These are phyloP conservation scores for Suillus paluster DNA, from an alignment of 768 basidiomycete genomes.

Conservation along the genomic window DNA sequence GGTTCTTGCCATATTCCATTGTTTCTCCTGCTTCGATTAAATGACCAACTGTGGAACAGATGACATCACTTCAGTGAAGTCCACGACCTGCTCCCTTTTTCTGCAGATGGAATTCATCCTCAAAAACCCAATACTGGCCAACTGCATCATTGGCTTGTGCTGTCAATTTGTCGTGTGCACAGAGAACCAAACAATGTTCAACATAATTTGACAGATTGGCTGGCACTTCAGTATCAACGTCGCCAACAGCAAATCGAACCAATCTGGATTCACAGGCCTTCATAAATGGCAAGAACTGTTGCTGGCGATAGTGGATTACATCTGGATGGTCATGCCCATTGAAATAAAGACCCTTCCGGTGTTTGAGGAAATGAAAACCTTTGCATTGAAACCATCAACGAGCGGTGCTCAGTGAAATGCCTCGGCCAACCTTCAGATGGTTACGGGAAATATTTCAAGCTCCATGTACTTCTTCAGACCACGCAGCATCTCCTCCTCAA, in stretches of 20 bases:
- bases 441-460: neutral
- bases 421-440: conserved; percentile 2
- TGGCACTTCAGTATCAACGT: conserved; percentile 15
- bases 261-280: conserved; percentile 22
- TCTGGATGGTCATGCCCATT: conserved; percentile 26
- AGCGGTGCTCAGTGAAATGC: conserved; percentile 7
- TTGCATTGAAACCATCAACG: neutral
- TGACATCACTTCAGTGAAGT: conserved; percentile 41
- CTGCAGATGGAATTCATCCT: conserved; percentile 36
- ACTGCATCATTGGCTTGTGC: conserved; percentile 42
- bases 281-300: conserved; percentile 23
- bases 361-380: conserved; percentile 10
- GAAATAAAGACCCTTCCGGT: conserved; percentile 24
- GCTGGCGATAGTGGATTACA: conserved; percentile 20
- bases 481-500: conserved; percentile 36
- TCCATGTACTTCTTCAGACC: conserved; percentile 34
- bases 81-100: conserved; percentile 45
- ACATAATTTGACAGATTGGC: conserved; percentile 19
- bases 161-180: conserved; percentile 45
- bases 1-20: conserved; percentile 48
- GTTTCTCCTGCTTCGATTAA: conserved; percentile 35
- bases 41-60: conserved; percentile 39
- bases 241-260: conserved; percentile 14
- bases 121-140: conserved; percentile 40
- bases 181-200: conserved; percentile 19